Evolutionary conservation across 2,329 filamentous ascomycete species (phyloP), one percentile per base, ranked within the genome.

Genomic region (Diaporthe sp.): DNA sequence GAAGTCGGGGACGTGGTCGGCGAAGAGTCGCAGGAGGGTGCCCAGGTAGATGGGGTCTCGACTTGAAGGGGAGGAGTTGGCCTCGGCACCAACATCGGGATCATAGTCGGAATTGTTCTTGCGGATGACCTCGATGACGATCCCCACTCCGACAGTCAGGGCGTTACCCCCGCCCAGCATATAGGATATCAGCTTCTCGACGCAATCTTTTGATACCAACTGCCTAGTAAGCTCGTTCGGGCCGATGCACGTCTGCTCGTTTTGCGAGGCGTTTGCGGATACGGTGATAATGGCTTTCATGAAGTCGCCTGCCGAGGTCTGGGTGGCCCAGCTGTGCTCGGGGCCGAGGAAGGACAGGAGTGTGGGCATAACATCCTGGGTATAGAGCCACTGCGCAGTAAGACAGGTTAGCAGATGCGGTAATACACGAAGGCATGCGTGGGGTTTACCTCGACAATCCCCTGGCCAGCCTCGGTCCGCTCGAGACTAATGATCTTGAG

Each of bases 31-130:
- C 47, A 99, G 89, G 9, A 99, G 88, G 1, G 94, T 97, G 30
- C 97, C 97, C 0, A 99, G 90, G 81, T 98, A 99, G 79, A 99
- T 99, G 5, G 97, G 97, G 80, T 99, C 97, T 69, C 94, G 92
- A 77, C 92, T 93, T 1, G 95, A 96, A 0, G 96, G 96, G 72
- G 92, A 88, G 3, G 94, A 91, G 77, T 94, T 94, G 38, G 94
- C 91, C 75, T 95, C 95, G 66, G 93, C 92, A 76, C 96, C 92
- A 79, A 96, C 94, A 79, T 98, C 97, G 0, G 97, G 93, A 79
- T 99, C 97, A 82, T 99, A 99, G 84, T 99, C 97, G 0, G 97
- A 98, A 83, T 99, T 99, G 85, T 99, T 99, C 86, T 99, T 99
- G 76, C 97, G 91, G 82, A 99, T 99, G 60, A 99, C 97, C 84